Evolutionary conservation across 768 basidiomycete genomes (phyloP), one percentile per base, ranked within the genome.

Genomic region (Clitopilus hobsonii): DNA sequence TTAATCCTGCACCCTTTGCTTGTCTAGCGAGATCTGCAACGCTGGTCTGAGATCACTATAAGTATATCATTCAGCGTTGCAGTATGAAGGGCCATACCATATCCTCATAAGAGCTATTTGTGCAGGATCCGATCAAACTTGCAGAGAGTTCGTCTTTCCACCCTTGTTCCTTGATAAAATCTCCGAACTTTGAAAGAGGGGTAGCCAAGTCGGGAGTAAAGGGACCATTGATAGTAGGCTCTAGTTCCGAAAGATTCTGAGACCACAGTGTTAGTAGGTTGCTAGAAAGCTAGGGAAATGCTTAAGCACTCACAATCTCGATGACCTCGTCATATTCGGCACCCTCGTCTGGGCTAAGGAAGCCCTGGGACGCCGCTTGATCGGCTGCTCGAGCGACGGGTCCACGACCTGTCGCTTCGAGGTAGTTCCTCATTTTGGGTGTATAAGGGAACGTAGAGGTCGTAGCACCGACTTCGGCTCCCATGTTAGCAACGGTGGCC

Each of bases 401-500:
- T 36, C 81, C 84, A 54, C 97, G 86, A 49, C 92, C 88, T 7
- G 97, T 99, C 18, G 94, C 94, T 59, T 82, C 77, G 26, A 99
- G 83, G 71, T 98, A 99, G 29, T 83, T 78, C 27, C 85, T 80
- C 96, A 98, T 98, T 63, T 84, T 84, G 16, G 82, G 71, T 14
- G 93, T 94, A 72, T 98, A 99, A 4, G 96, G 95, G 80, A 99
- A 99, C 5, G 90, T 93, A 1, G 95, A 96, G 0, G 97, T 98
- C 1, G 97, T 99, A n/a, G 97, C 97, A 32, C 97, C 97, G n/a
- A 98, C 95, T 76, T 99, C 97, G 11, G 97, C 97, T 51, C 97
- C 97, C 97, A 98, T 99, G 71, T 99, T 98, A 41, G 92, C 89
- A 54, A 99, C 89, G 1, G 97, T 98, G 1, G 96, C 97, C 53